These are phyloP conservation scores for Rhododendron simsii DNA, from an alignment of 148 eudicot species.

Conservation along the genomic window DNA sequence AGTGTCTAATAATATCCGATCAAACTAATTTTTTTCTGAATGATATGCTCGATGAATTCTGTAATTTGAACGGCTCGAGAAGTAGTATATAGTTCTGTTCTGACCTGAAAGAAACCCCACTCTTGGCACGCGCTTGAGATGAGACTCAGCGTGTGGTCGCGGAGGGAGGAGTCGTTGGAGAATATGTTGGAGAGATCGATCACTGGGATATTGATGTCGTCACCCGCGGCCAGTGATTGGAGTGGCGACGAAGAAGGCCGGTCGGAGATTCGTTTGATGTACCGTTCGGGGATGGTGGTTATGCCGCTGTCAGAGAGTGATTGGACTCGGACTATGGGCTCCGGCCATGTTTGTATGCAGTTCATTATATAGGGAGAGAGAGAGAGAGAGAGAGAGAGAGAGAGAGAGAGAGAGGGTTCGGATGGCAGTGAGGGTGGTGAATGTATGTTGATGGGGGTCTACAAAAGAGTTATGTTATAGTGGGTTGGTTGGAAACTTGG, in stretches of 20 bases:
- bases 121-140: slow-evolving; percentile 34
- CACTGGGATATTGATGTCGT: slow-evolving; percentile 24
- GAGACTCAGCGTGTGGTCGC: slow-evolving; percentile 1
- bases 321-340: slow-evolving; percentile 44
- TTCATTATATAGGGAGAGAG: slow-evolving; percentile 1
- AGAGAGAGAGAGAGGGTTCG: neutral
- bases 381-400: neutral
- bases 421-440: neutral
- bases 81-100: neutral
- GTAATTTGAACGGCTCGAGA: no score
- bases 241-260: slow-evolving; percentile 2
- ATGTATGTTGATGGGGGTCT: neutral
- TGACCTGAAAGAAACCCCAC: slow-evolving; percentile 55
- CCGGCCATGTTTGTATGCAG: slow-evolving; percentile 43
- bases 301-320: slow-evolving; percentile 42
- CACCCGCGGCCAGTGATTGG: neutral
- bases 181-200: slow-evolving; percentile 27
- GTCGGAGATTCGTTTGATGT: slow-evolving; percentile 28
- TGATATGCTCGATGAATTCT: no score
- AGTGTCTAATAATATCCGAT: no score
- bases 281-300: slow-evolving; percentile 31
- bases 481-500: neutral
- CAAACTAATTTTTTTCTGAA: no score
- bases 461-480: neutral
- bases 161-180: slow-evolving; percentile 16